A percentile compares a stretch with the other conserved stretches of the same genome.
phyloP scores from a whole-genome alignment of 257 asterid species.

The Petunia axillaris region DNA sequence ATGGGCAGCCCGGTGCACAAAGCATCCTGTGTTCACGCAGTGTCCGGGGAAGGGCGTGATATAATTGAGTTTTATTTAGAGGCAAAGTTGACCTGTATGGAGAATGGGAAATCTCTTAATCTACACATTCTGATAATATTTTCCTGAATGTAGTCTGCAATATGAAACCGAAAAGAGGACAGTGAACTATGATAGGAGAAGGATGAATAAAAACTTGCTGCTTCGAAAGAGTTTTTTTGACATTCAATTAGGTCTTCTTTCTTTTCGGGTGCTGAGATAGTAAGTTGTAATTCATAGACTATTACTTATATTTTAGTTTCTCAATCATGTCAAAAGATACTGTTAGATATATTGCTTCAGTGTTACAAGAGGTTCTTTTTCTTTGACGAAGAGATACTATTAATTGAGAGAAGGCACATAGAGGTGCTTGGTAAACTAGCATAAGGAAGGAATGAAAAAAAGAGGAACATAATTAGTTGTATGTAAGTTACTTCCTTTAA shows the following conservation, averaged over 20 bases:
- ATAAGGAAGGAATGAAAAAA: background rate
- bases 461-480: slow-evolving; percentile 10
- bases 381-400: background rate
- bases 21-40: too few relatives aligned
- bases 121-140: background rate
- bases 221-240: background rate
- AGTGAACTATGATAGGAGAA: background rate
- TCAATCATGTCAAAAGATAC: background rate
- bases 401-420: background rate
- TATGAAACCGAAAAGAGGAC: background rate
- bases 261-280: background rate
- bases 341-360: background rate
- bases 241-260: slow-evolving; percentile 3
- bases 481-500: slow-evolving; percentile 24
- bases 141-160: background rate
- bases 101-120: background rate
- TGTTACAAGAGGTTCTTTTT: background rate
- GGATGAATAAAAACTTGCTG: slow-evolving; percentile 5
- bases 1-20: too few relatives aligned
- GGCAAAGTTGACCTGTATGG: slow-evolving; percentile 10
- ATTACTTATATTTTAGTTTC: background rate
- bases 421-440: slow-evolving; percentile 14
- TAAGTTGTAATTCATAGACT: background rate
- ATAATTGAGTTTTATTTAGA: background rate
- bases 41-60: too few relatives aligned